These are phyloP conservation scores for Lactarius pseudohatsudake DNA, from an alignment of 768 basidiomycete genomes.

Conservation along the genomic window DNA sequence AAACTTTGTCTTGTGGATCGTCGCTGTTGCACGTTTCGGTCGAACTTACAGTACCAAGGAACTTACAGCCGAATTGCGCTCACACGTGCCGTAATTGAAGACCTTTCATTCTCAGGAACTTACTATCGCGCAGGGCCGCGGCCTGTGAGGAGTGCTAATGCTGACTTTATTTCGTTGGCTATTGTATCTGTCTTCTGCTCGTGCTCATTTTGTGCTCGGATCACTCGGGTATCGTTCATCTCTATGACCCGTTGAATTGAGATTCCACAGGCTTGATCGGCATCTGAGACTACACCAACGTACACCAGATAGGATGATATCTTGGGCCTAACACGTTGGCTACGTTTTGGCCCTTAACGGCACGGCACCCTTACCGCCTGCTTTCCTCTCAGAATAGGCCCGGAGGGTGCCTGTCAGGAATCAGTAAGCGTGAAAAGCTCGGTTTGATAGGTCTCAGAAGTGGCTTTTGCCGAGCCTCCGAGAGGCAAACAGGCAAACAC, in stretches of 20 bases:
- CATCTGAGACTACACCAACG: background rate
- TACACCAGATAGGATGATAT: background rate
- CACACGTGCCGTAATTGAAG: background rate
- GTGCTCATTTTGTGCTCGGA: background rate
- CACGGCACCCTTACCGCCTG: background rate
- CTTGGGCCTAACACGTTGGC: background rate
- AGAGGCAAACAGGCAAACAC: background rate
- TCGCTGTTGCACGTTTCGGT: background rate
- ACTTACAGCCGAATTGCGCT: background rate
- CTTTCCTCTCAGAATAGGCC: background rate
- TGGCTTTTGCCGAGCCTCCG: background rate
- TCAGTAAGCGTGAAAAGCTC: background rate
- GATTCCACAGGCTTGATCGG: background rate
- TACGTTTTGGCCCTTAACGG: background rate
- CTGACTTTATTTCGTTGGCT: background rate
- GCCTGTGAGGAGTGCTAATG: too few species aligned
- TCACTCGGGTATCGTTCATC: background rate
- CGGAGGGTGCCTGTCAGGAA: background rate
- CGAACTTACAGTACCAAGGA: background rate
- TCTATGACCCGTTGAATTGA: background rate
- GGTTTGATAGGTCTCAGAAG: background rate
- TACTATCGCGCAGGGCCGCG: background rate
- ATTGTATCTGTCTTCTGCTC: background rate
- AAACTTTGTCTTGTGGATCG: background rate
- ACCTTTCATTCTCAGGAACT: background rate